Conservation (phyloP, 768 basidiomycete genomes). For the Collybia nuda region DNA sequence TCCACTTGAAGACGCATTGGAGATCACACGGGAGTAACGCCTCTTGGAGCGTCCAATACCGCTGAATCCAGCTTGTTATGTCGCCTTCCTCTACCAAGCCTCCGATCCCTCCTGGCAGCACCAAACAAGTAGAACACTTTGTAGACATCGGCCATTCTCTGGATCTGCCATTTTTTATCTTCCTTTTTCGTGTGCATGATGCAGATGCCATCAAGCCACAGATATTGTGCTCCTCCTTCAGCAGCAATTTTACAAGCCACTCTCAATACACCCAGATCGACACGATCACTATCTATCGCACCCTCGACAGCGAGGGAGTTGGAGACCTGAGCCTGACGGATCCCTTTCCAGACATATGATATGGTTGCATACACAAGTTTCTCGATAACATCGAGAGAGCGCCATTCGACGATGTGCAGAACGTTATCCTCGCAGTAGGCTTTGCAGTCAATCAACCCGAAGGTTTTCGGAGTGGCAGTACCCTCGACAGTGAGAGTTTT, state of each 20-base stretch:
- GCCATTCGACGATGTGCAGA: no score
- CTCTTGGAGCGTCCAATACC: constrained; percentile 1
- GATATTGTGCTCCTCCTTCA: neutral
- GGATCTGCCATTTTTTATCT: neutral
- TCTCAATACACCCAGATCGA: no score
- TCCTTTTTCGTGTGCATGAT: neutral
- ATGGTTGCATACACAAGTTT: no score
- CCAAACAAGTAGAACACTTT: neutral
- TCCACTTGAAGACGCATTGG: neutral
- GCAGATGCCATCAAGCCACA: constrained; percentile 2
- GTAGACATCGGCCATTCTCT: neutral
- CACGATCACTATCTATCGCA: no score
- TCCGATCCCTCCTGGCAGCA: neutral
- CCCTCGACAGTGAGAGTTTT: no score
- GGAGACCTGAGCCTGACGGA: no score
- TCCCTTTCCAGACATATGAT: no score
- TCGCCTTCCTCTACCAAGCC: neutral
- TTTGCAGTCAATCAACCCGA: no score
- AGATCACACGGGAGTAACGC: neutral
- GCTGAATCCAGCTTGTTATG: constrained; percentile 1
- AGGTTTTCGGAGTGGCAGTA: no score
- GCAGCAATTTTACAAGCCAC: neutral
- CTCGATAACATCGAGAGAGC: no score
- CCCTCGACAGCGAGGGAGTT: no score
- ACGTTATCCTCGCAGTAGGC: no score